These are phyloP conservation scores for Colletotrichum neosansevieriae DNA, from an alignment of 2,329 filamentous ascomycete species.

Conservation along the genomic window DNA sequence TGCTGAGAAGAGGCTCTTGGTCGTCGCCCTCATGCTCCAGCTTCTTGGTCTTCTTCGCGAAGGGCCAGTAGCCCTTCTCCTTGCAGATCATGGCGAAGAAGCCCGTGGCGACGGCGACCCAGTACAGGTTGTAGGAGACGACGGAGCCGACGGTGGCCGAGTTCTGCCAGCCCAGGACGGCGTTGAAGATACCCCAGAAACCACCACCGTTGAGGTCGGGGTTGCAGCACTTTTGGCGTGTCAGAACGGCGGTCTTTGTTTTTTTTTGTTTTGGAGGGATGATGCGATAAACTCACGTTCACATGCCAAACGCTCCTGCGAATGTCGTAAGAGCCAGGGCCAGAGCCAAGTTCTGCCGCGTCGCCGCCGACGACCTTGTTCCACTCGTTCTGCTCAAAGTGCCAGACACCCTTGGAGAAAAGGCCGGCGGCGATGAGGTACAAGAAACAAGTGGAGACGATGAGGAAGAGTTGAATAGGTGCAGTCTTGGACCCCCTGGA, in stretches of 20 bases:
- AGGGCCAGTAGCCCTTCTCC: constrained; percentile 39
- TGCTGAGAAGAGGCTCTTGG: constrained; percentile 41
- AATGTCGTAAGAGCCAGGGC: constrained; percentile 84
- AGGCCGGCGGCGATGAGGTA: constrained; percentile 86
- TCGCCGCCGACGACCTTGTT: constrained; percentile 69
- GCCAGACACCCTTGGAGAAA: constrained; percentile 81
- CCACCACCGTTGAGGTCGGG: constrained; percentile 73
- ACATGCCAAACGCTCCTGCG: constrained; percentile 83
- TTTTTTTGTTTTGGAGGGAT: no score
- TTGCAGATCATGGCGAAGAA: constrained; percentile 40
- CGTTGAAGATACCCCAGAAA: constrained; percentile 80
- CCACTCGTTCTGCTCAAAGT: constrained; percentile 75
- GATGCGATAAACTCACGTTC: constrained; percentile 66
- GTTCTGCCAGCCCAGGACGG: constrained; percentile 71
- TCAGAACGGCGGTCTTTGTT: constrained; percentile 51
- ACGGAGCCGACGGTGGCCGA: constrained; percentile 42
- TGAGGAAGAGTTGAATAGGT: constrained; percentile 75
- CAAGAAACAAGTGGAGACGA: constrained; percentile 81
- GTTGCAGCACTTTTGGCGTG: constrained; percentile 68
- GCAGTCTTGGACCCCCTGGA: constrained; percentile 54
- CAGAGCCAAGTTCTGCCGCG: constrained; percentile 60
- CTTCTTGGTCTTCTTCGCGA: constrained; percentile 19
- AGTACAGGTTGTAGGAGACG: constrained; percentile 42
- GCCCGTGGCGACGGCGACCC: constrained; percentile 39
- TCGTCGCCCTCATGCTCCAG: constrained; percentile 28